phyloP scores from a whole-genome alignment of 495 filamentous ascomycete genomes.

The Schizothecium vesticola region DNA sequence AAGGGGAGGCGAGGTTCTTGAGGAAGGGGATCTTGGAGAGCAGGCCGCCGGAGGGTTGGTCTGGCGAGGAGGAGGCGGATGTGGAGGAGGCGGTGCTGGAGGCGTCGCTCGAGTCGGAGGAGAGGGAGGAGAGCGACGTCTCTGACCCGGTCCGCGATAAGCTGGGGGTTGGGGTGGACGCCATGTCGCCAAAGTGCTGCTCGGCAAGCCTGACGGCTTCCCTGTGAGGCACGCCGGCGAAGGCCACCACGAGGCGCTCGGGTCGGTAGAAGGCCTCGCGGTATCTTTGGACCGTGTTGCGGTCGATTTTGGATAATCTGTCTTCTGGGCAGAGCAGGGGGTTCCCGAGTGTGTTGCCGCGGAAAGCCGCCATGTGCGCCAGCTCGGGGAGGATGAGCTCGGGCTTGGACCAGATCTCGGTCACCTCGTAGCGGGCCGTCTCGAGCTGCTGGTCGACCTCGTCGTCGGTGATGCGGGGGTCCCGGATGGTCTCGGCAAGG shows the following conservation, averaged over 20 bases:
- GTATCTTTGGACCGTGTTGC: slow-evolving; percentile 69
- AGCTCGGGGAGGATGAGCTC: slow-evolving; percentile 94
- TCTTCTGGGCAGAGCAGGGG: slow-evolving; percentile 88
- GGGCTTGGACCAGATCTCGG: slow-evolving; percentile 96
- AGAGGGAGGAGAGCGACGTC: slow-evolving; percentile 37
- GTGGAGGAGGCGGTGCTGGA: slow-evolving; percentile 32
- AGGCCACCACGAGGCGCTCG: slow-evolving; percentile 87
- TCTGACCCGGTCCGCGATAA: slow-evolving; percentile 55
- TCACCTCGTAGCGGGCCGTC: slow-evolving; percentile 91
- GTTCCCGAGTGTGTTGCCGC: slow-evolving; percentile 91
- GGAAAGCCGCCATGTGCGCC: slow-evolving; percentile 90
- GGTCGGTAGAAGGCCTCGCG: slow-evolving; percentile 78
- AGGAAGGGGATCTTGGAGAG: slow-evolving; percentile 87
- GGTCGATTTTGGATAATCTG: slow-evolving; percentile 69
- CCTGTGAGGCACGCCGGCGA: slow-evolving; percentile 82
- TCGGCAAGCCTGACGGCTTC: slow-evolving; percentile 76
- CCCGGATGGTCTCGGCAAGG: slow-evolving; percentile 89
- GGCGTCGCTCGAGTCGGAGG: slow-evolving; percentile 38
- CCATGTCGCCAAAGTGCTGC: slow-evolving; percentile 89
- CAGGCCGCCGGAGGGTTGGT: slow-evolving; percentile 51
- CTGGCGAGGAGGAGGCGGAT: slow-evolving; percentile 37
- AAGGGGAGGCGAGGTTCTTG: slow-evolving; percentile 78
- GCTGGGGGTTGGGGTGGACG: slow-evolving; percentile 43
- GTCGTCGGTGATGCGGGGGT: slow-evolving; percentile 82
- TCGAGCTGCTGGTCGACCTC: slow-evolving; percentile 82